Evolutionary conservation across 352 stramenopile genomes (phyloP).

Genomic region (Chrysophaeum taylorii): DNA sequence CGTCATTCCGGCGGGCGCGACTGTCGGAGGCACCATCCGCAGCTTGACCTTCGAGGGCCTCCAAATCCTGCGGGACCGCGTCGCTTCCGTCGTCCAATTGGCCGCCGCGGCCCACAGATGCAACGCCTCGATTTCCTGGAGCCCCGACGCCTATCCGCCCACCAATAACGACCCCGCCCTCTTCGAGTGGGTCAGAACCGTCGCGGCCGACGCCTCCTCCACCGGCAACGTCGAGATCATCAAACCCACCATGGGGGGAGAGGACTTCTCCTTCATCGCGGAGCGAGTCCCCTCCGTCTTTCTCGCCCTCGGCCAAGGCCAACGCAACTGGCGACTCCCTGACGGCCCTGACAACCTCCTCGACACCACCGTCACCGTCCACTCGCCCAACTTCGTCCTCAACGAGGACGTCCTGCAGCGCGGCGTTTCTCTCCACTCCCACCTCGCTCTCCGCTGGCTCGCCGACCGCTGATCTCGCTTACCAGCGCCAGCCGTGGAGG

Average conservation of each 20-base stretch:
- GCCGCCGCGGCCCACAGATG: conserved; percentile 64
- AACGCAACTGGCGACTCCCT: neutral
- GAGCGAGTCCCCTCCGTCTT: conserved; percentile 43
- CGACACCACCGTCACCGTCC: conserved; percentile 42
- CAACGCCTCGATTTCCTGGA: conserved; percentile 38
- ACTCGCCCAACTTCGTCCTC: conserved; percentile 51
- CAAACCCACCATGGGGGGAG: conserved; percentile 75
- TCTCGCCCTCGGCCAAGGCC: conserved; percentile 48
- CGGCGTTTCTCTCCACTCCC: conserved; percentile 48
- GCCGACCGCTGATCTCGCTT: neutral
- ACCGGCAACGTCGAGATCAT: conserved; percentile 43
- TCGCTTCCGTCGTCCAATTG: conserved; percentile 67
- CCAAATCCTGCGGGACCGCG: conserved; percentile 59
- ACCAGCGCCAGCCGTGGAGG: no score
- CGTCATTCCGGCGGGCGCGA: conserved; percentile 72
- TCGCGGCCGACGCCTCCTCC: conserved; percentile 57
- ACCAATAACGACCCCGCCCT: conserved; percentile 47
- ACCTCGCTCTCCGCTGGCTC: conserved; percentile 34
- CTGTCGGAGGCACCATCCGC: conserved; percentile 77
- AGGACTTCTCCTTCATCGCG: conserved; percentile 80
- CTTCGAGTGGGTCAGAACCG: conserved; percentile 38
- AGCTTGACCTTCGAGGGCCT: conserved; percentile 72
- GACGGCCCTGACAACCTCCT: conserved; percentile 24
- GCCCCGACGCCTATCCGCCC: conserved; percentile 48
- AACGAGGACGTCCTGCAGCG: conserved; percentile 43